Evolutionary conservation across 108 stramenopile genomes (phyloP).

Genomic region (Nitzschia palea): DNA sequence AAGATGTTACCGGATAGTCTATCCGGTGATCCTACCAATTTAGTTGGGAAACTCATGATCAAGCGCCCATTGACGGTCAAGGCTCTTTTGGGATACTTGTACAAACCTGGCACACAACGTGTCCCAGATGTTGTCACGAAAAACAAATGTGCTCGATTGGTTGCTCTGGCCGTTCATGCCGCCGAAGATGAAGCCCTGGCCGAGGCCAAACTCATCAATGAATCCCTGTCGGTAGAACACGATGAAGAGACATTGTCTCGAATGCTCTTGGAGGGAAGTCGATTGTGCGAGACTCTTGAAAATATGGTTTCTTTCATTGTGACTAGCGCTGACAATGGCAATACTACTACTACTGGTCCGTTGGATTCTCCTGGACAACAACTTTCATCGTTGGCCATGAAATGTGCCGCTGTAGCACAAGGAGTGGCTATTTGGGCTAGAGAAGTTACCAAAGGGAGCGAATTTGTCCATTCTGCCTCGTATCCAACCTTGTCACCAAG

Average conservation of each 20-base stretch:
- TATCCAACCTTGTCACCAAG: constrained; percentile 77
- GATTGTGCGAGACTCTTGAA: constrained; percentile 79
- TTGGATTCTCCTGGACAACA: constrained; percentile 70
- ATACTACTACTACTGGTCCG: not conserved
- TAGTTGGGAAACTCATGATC: constrained; percentile 61
- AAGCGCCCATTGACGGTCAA: constrained; percentile 62
- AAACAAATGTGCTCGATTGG: constrained; percentile 64
- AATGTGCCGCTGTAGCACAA: constrained; percentile 63
- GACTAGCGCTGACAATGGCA: constrained; percentile 13
- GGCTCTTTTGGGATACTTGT: constrained; percentile 61
- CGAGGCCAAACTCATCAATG: constrained; percentile 12
- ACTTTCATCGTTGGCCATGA: constrained; percentile 64
- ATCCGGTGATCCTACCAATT: constrained; percentile 27
- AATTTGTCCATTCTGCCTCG: constrained; percentile 72
- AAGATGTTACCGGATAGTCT: constrained; percentile 47
- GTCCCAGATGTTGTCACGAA: constrained; percentile 35
- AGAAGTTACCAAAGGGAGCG: constrained; percentile 55
- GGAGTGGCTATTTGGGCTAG: constrained; percentile 83
- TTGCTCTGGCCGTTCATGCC: constrained; percentile 65
- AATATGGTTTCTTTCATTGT: constrained; percentile 84
- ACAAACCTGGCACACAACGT: constrained; percentile 51
- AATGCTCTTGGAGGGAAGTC: constrained; percentile 57
- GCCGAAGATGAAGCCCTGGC: constrained; percentile 45
- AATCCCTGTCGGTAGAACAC: not conserved
- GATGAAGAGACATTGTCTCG: constrained; percentile 57